These are phyloP conservation scores for Monilinia fructigena DNA, from an alignment of 2,329 filamentous ascomycete species.

Conservation along the genomic window DNA sequence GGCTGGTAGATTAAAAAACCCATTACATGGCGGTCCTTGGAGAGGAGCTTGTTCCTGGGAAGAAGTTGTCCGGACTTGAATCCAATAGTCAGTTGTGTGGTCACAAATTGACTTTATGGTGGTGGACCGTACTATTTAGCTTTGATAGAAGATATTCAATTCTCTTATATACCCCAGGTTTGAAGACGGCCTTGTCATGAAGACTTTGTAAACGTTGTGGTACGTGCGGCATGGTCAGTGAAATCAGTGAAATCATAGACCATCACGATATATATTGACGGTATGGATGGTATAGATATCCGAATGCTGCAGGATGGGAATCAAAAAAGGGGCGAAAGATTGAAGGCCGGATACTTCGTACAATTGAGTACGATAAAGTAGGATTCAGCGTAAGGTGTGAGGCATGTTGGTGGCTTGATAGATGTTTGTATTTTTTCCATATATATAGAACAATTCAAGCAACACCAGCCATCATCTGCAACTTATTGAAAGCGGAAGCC, in stretches of 20 bases:
- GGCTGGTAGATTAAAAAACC: slow-evolving; percentile 15
- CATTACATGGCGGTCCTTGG: slow-evolving; percentile 5
- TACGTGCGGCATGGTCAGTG: slow-evolving; percentile 20
- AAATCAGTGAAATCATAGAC: slow-evolving; percentile 6
- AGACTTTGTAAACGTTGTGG: slow-evolving; percentile 10
- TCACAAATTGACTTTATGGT: slow-evolving; percentile 6
- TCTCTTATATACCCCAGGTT: slow-evolving; percentile 9
- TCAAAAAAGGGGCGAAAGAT: not conserved
- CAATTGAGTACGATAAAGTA: not conserved
- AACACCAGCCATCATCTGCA: not conserved
- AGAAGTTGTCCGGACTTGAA: not conserved
- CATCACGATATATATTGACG: slow-evolving; percentile 2
- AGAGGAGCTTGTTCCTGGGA: slow-evolving; percentile 4
- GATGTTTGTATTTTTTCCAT: not conserved
- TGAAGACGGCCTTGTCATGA: slow-evolving; percentile 11
- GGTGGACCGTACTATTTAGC: slow-evolving; percentile 14
- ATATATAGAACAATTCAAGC: not conserved
- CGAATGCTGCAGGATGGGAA: not conserved
- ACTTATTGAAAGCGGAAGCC: not conserved
- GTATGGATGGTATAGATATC: not conserved
- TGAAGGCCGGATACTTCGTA: not conserved
- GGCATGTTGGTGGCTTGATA: slow-evolving; percentile 19
- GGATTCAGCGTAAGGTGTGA: slow-evolving; percentile 1
- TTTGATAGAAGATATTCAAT: slow-evolving; percentile 14
- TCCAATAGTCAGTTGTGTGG: slow-evolving; percentile 15